Evolutionary conservation across 306 rosid genomes (phyloP), one percentile per base, ranked within the genome.

Genomic region (Nissolia schottii): DNA sequence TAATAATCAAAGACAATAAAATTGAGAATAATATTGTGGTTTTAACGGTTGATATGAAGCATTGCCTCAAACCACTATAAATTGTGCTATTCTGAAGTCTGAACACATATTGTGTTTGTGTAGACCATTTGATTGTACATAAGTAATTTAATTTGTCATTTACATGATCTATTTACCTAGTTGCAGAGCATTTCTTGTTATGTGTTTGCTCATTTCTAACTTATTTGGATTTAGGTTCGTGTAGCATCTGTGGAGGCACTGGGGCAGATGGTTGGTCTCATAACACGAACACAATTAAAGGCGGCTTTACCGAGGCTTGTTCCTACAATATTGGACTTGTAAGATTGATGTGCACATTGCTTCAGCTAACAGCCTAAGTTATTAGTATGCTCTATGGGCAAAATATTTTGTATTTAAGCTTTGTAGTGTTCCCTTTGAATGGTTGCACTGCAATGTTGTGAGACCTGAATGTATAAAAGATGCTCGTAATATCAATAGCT

Each of bases 261-360:
- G 63, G 97, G 98, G 37, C 97, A 93, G 82, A 90, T 93, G 92
- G 97, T 93, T 67, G 92, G 93, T 67, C 93, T 93, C 66, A 84
- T 93, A 71, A 85, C 93, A 53, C 83, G 98, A 64, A 73, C 86
- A 74, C 98, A 88, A 71, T 73, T 93, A 65, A 93, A 93, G 81
- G 86, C 90, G 14, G 97, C 98, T 81, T 70, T 93, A 76, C 97
- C 96, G 35, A 84, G 96, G 79, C 90, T 93, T 81, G 75, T 93
- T 48, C 97, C 98, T 58, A 90, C 98, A 14, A 88, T 93, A 74
- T 81, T 93, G 90, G 98, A 93, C 43, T 84, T 93, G 98, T 93
- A 85, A 84, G 97, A 76, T 70, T 74, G 67, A 73, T 86, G 53
- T 45, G 61, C 23, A 50, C 27, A 23, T 40, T 64, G 55, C 72